A percentile compares a stretch with the other conserved stretches of the same genome.
Conservation (phyloP, 805 yeast genomes). For the Candida sphagnicola region DNA sequence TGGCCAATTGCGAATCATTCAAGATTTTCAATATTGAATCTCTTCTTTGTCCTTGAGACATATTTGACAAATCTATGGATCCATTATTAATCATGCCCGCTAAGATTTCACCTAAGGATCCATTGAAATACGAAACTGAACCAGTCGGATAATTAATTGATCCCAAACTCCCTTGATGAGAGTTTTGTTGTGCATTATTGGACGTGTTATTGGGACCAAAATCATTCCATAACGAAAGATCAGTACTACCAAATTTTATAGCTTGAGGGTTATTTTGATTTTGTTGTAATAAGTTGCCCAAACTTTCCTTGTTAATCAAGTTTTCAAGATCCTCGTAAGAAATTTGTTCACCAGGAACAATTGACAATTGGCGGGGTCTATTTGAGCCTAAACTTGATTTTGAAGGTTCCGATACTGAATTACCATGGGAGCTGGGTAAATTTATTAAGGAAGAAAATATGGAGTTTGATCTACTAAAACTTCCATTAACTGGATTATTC, state of each 20-base stretch:
- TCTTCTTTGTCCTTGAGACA: constrained; percentile 38
- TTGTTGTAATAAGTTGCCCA: constrained; percentile 25
- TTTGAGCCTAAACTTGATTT: not conserved
- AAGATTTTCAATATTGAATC: constrained; percentile 35
- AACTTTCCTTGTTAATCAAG: constrained; percentile 28
- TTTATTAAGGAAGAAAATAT: constrained; percentile 38
- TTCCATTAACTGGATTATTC: constrained; percentile 13
- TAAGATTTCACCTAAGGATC: constrained; percentile 29
- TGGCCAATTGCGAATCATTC: constrained; percentile 25
- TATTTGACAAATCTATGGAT: constrained; percentile 33
- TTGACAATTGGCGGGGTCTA: constrained; percentile 17
- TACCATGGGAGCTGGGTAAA: constrained; percentile 31
- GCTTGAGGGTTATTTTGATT: constrained; percentile 6
- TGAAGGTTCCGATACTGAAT: constrained; percentile 27
- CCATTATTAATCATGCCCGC: constrained; percentile 31
- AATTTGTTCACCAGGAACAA: constrained; percentile 17
- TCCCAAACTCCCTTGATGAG: constrained; percentile 4
- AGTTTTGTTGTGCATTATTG: not conserved
- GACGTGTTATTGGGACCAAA: constrained; percentile 7
- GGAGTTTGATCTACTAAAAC: constrained; percentile 32
- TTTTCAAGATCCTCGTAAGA: constrained; percentile 31
- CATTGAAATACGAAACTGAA: constrained; percentile 26
- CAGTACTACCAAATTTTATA: constrained; percentile 25
- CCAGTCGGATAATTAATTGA: constrained; percentile 12
- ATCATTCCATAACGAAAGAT: constrained; percentile 15